Conservation (phyloP, 2,329 filamentous ascomycete genomes). For the Phaeosphaeriaceae sp. region DNA sequence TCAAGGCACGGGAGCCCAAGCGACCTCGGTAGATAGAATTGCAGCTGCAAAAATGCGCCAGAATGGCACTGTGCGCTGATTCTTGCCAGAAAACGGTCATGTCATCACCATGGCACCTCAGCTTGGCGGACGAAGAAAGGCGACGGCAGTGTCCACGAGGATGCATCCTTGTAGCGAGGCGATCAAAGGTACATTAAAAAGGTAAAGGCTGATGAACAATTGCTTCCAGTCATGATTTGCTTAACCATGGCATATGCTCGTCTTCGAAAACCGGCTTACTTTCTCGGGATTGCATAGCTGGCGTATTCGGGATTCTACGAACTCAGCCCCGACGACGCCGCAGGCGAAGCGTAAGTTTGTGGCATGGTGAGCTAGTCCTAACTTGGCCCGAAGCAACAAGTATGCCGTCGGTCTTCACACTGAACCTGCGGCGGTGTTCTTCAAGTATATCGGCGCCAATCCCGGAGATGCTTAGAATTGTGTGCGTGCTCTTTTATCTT, state of each 20-base stretch:
- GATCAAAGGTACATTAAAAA: neutral
- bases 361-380: slow-evolving; percentile 28
- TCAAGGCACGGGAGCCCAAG: neutral
- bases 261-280: no score
- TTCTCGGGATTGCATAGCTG: slow-evolving; percentile 34
- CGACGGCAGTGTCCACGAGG: neutral
- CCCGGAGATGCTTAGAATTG: slow-evolving; percentile 33
- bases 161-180: neutral
- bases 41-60: neutral
- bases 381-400: slow-evolving; percentile 26
- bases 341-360: neutral
- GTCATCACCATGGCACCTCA: no score
- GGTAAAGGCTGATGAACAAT: neutral
- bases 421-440: slow-evolving; percentile 18
- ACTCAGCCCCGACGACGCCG: slow-evolving; percentile 34
- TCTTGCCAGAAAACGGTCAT: no score
- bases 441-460: slow-evolving; percentile 34
- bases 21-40: neutral
- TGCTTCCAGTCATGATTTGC: neutral
- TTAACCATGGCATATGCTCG: neutral
- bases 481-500: neutral
- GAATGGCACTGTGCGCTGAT: no score
- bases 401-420: slow-evolving; percentile 32
- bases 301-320: slow-evolving; percentile 28
- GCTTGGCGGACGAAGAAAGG: no score